A percentile compares a stretch with the other conserved stretches of the same genome.
phyloP scores from a whole-genome alignment of 495 filamentous ascomycete genomes.

The Penicillium desertorum region DNA sequence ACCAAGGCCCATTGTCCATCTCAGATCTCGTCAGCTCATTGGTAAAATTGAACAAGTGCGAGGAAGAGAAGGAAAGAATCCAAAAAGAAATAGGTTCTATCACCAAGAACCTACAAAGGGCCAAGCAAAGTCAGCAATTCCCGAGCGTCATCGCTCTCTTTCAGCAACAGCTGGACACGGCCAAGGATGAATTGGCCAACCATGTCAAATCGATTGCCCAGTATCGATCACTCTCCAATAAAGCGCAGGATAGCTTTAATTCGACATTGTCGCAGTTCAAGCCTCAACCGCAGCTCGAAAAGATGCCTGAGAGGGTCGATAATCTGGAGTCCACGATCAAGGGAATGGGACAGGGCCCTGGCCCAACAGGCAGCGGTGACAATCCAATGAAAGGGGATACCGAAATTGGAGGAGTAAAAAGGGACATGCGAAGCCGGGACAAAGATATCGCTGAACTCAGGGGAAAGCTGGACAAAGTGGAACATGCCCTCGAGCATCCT shows the following conservation, averaged over 20 bases:
- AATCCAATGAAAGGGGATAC: neutral
- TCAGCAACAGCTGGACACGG: conserved; percentile 5
- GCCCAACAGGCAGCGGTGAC: neutral
- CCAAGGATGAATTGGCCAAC: neutral
- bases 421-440: neutral
- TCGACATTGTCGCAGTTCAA: neutral
- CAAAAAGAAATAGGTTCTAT: conserved; percentile 23
- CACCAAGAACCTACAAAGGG: conserved; percentile 19
- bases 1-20: neutral
- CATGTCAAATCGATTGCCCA: neutral
- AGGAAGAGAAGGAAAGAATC: conserved; percentile 26
- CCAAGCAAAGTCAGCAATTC: conserved; percentile 22
- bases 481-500: neutral
- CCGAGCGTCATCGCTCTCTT: conserved; percentile 21
- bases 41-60: conserved; percentile 7
- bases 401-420: neutral
- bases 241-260: neutral
- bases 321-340: conserved; percentile 2
- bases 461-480: neutral
- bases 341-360: neutral
- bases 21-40: conserved; percentile 26
- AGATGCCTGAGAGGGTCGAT: neutral
- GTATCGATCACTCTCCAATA: neutral
- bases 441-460: neutral
- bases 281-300: neutral